A percentile compares a stretch with the other conserved stretches of the same genome.
These are phyloP conservation scores for Citeromyces hawaiiensis DNA, from an alignment of 1,139 yeast species.

Conservation along the genomic window DNA sequence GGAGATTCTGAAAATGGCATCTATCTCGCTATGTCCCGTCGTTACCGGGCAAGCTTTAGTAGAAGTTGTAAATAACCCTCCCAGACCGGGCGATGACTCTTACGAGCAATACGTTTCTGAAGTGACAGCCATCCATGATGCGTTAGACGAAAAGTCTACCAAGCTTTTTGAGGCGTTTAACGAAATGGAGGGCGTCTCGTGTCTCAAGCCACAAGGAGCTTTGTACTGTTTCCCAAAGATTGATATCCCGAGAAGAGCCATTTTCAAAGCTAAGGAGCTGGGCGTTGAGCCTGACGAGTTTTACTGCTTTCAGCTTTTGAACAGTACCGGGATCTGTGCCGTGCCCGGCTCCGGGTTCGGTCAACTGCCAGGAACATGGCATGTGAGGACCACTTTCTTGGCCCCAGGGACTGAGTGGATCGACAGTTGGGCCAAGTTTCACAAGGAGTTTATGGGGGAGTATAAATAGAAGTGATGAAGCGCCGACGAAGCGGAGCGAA, in stretches of 20 bases:
- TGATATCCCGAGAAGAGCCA: slow-evolving; percentile 47
- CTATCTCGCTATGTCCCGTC: slow-evolving; percentile 85
- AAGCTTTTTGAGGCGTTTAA: slow-evolving; percentile 57
- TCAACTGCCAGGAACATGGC: slow-evolving; percentile 78
- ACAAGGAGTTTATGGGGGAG: slow-evolving; percentile 48
- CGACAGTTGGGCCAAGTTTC: slow-evolving; percentile 63
- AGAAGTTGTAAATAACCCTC: slow-evolving; percentile 91
- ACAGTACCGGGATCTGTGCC: slow-evolving; percentile 90
- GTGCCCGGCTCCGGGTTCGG: slow-evolving; percentile 98
- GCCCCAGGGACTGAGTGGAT: slow-evolving; percentile 94
- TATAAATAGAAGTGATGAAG: slow-evolving; percentile 20
- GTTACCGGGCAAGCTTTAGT: slow-evolving; percentile 90
- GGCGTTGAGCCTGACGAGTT: slow-evolving; percentile 67
- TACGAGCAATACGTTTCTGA: slow-evolving; percentile 54
- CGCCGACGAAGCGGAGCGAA: too few relatives aligned
- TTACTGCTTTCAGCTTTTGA: slow-evolving; percentile 73
- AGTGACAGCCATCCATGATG: slow-evolving; percentile 42
- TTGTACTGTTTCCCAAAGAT: slow-evolving; percentile 91
- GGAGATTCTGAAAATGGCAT: slow-evolving; percentile 70
- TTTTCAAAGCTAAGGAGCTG: slow-evolving; percentile 39
- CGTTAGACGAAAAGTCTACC: slow-evolving; percentile 50
- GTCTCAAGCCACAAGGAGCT: slow-evolving; percentile 91
- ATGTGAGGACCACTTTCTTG: slow-evolving; percentile 87
- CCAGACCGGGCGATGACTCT: slow-evolving; percentile 64
- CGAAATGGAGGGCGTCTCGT: slow-evolving; percentile 65